Evolutionary conservation across 192 early-diverging fungal genomes (phyloP).

Genomic region (Umbelopsis vinacea): DNA sequence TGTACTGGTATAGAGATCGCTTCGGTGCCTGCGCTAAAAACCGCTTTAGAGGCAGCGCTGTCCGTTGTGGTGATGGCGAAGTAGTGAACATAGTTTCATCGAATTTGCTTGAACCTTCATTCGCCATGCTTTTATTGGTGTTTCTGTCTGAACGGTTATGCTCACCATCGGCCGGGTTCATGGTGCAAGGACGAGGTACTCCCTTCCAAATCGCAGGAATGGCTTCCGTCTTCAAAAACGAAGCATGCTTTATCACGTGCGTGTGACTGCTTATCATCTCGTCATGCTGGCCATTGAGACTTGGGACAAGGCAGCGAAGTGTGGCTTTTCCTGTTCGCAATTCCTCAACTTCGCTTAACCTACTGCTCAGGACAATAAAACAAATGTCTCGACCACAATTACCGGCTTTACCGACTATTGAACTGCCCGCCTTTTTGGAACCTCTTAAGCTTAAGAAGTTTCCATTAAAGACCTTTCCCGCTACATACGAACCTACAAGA

Average conservation of each 20-base stretch:
- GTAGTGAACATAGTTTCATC: neutral
- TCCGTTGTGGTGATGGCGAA: conserved; percentile 7
- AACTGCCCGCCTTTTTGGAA: conserved; percentile 32
- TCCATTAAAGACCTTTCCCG: conserved; percentile 44
- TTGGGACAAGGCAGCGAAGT: neutral
- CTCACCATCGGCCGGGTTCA: conserved; percentile 20
- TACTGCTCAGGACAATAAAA: neutral
- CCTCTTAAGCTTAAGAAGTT: conserved; percentile 44
- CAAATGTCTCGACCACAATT: conserved; percentile 7
- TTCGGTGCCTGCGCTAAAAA: conserved; percentile 37
- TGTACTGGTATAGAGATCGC: conserved; percentile 14
- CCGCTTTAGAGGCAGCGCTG: conserved; percentile 16
- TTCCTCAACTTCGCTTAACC: neutral
- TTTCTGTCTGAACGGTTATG: too few species aligned
- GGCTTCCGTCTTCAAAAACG: too few species aligned
- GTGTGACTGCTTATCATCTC: neutral
- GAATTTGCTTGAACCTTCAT: neutral
- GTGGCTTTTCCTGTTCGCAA: neutral
- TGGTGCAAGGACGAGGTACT: neutral
- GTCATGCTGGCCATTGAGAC: too few species aligned
- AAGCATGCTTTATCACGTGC: conserved; percentile 2
- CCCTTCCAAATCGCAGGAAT: neutral
- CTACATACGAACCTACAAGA: conserved; percentile 36
- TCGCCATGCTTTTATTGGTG: neutral
- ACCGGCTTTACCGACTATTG: conserved; percentile 29